Evolutionary conservation across 352 stramenopile species (phyloP).

Genomic region (Phytophthora kernoviae): DNA sequence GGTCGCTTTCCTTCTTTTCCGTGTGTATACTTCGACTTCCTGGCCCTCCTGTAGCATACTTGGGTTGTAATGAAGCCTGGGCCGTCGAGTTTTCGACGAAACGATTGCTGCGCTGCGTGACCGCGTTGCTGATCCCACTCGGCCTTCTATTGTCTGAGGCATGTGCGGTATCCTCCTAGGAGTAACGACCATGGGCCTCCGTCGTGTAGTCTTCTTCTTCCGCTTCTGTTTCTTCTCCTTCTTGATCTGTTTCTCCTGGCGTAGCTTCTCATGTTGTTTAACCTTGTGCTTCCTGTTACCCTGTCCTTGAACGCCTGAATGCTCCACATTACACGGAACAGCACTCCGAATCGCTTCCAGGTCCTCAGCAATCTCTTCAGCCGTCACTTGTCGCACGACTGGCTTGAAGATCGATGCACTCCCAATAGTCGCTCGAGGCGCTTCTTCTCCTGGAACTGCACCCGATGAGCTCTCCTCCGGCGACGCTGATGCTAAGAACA

Average conservation of each 20-base stretch:
- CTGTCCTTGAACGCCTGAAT: background rate
- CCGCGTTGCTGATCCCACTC: conserved; percentile 14
- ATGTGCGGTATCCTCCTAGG: conserved; percentile 25
- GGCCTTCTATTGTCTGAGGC: conserved; percentile 4
- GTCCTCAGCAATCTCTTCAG: conserved; percentile 41
- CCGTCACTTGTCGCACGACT: conserved; percentile 40
- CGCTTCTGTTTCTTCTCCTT: conserved; percentile 26
- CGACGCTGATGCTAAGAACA: conserved; percentile 31
- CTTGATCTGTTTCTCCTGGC: conserved; percentile 9
- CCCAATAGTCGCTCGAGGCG: conserved; percentile 52
- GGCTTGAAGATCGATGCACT: conserved; percentile 55
- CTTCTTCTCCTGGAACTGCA: conserved; percentile 61
- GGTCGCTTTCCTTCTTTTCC: conserved; percentile 5
- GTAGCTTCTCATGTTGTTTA: too few relatives aligned
- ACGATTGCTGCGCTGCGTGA: background rate
- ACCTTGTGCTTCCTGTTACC: conserved; percentile 19
- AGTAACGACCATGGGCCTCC: conserved; percentile 22
- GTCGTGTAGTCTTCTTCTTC: conserved; percentile 9
- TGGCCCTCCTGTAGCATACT: conserved; percentile 66
- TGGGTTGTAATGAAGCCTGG: conserved; percentile 50
- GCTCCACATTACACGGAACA: conserved; percentile 3
- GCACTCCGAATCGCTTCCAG: conserved; percentile 44
- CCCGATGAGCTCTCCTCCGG: conserved; percentile 36
- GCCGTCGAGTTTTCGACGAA: conserved; percentile 9
- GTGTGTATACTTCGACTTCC: conserved; percentile 47